Evolutionary conservation across 2,329 filamentous ascomycete genomes (phyloP), one percentile per base, ranked within the genome.

Genomic region (Teratosphaeria viscida): DNA sequence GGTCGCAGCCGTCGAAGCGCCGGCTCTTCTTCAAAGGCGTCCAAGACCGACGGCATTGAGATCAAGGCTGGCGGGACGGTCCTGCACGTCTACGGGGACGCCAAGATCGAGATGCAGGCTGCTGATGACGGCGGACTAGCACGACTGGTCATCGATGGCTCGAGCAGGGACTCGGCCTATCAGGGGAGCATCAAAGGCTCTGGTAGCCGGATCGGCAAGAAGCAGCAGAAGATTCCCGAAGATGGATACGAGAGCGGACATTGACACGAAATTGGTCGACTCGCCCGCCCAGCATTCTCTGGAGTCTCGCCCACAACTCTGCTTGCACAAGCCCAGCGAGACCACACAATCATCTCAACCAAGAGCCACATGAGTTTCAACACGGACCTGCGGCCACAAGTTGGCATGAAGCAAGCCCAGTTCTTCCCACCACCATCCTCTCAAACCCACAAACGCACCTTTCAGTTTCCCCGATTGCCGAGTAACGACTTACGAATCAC

Each of bases 1-100:
- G 64, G 61, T 11, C 66, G 63, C 47, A 70, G 68, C 58, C 63
- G 63, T 7, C 68, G 66, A 59, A 68, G 62, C 58, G 62, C 60
- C 47, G 56, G 57, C 29, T 69, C 68, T 2, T 67, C 68, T 2
- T 67, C 64, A 6, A 62, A 66, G 55, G 34, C 58, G 1, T 65
- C 64, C 2, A 63, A 61, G 23, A 53, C 64, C 5, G 62, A 65
- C 8, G 63, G 62, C 10, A 64, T 71, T 52, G 63, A 63, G 54
- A 70, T 71, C 56, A 57, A 67, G 59, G 60, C 57, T 29, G 65
- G 64, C 37, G 67, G 60, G 10, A 70, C 67, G 10, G 61, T 68
- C 2, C 59, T 71, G 35, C 66, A 68, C 32, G 62, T 71, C 26
- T 65, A 68, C 34, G 64, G 65, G 49, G 66, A 69, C 34, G 63